phyloP scores from a whole-genome alignment of 2,329 filamentous ascomycete genomes.

The Tolypocladium ophioglossoides region DNA sequence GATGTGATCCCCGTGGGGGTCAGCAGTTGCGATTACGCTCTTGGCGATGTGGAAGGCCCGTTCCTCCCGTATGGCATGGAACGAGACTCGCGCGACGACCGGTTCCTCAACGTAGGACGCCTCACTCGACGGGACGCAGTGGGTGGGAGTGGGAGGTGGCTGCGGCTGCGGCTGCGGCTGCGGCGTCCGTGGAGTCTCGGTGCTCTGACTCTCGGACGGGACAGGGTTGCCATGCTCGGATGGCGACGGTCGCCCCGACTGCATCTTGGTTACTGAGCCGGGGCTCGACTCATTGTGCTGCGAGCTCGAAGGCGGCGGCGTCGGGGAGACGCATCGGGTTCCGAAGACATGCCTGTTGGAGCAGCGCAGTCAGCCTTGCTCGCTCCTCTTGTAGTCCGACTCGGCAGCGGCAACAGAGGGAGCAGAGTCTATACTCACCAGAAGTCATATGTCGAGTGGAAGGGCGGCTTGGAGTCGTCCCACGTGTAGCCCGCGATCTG shows the following conservation, averaged over 20 bases:
- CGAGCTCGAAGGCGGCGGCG: conserved; percentile 35
- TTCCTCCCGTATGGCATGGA: conserved; percentile 74
- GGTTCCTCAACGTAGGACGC: conserved; percentile 48
- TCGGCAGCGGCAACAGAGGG: neutral
- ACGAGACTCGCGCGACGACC: conserved; percentile 74
- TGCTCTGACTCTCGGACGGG: conserved; percentile 20
- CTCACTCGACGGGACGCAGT: conserved; percentile 26
- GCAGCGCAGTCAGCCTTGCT: neutral
- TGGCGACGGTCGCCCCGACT: conserved; percentile 31
- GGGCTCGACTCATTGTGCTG: conserved; percentile 33
- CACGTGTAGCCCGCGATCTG: conserved; percentile 67
- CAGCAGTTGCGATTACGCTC: conserved; percentile 57
- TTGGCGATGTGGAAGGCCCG: conserved; percentile 77
- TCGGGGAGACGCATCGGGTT: conserved; percentile 44
- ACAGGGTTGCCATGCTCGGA: conserved; percentile 21
- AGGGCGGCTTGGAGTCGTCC: conserved; percentile 52
- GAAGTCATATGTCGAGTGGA: conserved; percentile 72
- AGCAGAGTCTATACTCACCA: conserved; percentile 42
- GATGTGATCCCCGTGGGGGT: conserved; percentile 66
- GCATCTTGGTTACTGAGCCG: conserved; percentile 29
- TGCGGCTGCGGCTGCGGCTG: no score
- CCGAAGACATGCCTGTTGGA: conserved; percentile 54
- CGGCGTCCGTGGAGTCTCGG: conserved; percentile 19
- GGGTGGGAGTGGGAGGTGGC: conserved; percentile 20
- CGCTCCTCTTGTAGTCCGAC: neutral